Evolutionary conservation across 257 asterid genomes (phyloP).

Genomic region (Petunia axillaris): DNA sequence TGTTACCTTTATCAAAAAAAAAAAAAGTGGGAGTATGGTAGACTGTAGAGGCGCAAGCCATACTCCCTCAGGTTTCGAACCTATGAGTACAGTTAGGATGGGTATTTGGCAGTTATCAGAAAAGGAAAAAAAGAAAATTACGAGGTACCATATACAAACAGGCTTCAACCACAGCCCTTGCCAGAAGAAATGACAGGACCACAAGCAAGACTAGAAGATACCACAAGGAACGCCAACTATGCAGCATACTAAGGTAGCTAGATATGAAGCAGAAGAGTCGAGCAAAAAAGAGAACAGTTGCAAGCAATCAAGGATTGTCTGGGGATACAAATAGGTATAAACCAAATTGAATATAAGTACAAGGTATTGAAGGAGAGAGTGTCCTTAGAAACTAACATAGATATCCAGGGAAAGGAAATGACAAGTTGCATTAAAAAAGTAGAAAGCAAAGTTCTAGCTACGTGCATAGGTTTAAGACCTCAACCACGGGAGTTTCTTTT

Average conservation of each 20-base stretch:
- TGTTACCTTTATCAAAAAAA: no score
- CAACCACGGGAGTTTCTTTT: neutral
- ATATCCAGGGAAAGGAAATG: neutral
- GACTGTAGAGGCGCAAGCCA: no score
- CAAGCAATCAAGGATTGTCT: neutral
- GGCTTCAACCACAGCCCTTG: neutral
- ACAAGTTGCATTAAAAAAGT: slow-evolving; percentile 4
- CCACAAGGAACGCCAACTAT: neutral
- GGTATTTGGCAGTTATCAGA: no score
- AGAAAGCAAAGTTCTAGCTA: neutral
- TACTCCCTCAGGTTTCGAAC: no score
- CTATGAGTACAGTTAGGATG: no score
- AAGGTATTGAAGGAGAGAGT: neutral
- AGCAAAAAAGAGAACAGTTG: neutral
- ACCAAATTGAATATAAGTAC: neutral
- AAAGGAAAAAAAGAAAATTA: no score
- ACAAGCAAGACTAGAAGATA: neutral
- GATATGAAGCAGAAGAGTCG: neutral
- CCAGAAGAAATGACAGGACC: neutral
- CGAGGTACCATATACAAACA: no score
- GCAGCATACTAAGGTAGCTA: neutral
- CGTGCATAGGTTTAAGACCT: slow-evolving; percentile 4
- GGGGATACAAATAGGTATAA: neutral
- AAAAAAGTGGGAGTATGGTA: no score
- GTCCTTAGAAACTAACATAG: neutral